Evolutionary conservation across 139 green algal species (phyloP), one percentile per base, ranked within the genome.

Genomic region (Chlorella sp.): DNA sequence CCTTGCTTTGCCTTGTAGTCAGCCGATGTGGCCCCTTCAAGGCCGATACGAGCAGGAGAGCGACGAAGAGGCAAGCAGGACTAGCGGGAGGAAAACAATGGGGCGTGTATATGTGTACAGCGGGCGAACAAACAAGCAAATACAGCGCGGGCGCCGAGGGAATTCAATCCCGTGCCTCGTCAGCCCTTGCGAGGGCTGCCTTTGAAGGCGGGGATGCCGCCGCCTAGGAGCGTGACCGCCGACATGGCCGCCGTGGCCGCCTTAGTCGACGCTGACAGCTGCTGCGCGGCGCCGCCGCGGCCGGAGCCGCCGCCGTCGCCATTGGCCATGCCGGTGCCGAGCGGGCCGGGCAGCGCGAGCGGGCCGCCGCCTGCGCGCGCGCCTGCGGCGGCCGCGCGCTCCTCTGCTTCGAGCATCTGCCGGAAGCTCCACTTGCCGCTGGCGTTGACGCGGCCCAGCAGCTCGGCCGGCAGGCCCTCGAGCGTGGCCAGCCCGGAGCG

Each of bases 401-500:
- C 56, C 0, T 38, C 70, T 14, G 51, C 53, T 38, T 67, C 38
- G 27, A 83, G 56, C 77, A 78, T 60, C 8, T 53, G 33, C 41
- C 61, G 59, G 50, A 79, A 67, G 31, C 35, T 71, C 71, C 70
- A 76, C 19, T 63, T 46, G 35, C 70, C 70, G 55, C 50, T 67
- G 29, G 51, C 56, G 36, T 64, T 70, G 15, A 69, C 71, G 3
- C 71, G 61, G n/a, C 71, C 45, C 33, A 67, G 53, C 31, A 93
- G 74, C 73, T 91, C 83, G 6, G 48, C 58, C 0, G 89, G 89
- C 41, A 93, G 65, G 31, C 82, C 76, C 35, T 92, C 89, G 59
- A 95, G 73, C 0, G 82, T 82, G 42, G 71, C 73, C 35, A 89
- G 73, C 0, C 89, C 87, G 41, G 83, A 70, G 1, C 67, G 66